phyloP scores from a whole-genome alignment of 805 yeast species.

The Alloascoidea africana region DNA sequence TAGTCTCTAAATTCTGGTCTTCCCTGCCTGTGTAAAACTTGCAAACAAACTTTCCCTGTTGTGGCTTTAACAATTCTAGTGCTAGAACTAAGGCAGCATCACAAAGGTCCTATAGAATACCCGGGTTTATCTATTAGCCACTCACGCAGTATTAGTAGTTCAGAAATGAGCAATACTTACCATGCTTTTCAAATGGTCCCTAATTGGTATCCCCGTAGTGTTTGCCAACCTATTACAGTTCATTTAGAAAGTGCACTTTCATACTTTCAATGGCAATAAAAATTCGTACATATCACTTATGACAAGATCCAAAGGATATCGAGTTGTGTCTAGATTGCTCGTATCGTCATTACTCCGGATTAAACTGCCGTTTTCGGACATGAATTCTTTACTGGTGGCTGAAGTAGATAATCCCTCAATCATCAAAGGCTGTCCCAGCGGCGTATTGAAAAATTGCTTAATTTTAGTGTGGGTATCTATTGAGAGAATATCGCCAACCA shows the following conservation, averaged over 20 bases:
- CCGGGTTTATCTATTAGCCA: not conserved
- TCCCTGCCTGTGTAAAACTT: conserved; percentile 79
- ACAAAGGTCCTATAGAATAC: conserved; percentile 50
- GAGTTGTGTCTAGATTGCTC: conserved; percentile 5
- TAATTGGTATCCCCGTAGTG: conserved; percentile 67
- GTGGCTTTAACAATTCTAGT: conserved; percentile 46
- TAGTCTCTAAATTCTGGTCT: conserved; percentile 44
- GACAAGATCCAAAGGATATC: conserved; percentile 43
- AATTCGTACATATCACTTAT: conserved; percentile 78
- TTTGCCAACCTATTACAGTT: conserved; percentile 84
- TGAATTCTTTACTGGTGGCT: not conserved
- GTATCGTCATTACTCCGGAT: not conserved
- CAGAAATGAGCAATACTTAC: conserved; percentile 20
- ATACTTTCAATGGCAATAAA: conserved; percentile 26
- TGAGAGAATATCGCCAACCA: conserved; percentile 82
- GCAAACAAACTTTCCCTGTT: conserved; percentile 67
- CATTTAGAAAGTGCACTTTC: conserved; percentile 60
- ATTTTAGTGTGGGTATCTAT: conserved; percentile 44
- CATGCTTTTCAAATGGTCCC: conserved; percentile 74
- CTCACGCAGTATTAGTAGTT: conserved; percentile 4
- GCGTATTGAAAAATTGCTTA: conserved; percentile 28
- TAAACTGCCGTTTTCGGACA: conserved; percentile 1
- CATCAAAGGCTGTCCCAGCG: conserved; percentile 4
- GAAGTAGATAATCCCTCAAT: conserved; percentile 3
- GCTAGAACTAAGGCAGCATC: conserved; percentile 80